These are phyloP conservation scores for Talaromyces sp. DNA, from an alignment of 2,329 filamentous ascomycete species.

Conservation along the genomic window DNA sequence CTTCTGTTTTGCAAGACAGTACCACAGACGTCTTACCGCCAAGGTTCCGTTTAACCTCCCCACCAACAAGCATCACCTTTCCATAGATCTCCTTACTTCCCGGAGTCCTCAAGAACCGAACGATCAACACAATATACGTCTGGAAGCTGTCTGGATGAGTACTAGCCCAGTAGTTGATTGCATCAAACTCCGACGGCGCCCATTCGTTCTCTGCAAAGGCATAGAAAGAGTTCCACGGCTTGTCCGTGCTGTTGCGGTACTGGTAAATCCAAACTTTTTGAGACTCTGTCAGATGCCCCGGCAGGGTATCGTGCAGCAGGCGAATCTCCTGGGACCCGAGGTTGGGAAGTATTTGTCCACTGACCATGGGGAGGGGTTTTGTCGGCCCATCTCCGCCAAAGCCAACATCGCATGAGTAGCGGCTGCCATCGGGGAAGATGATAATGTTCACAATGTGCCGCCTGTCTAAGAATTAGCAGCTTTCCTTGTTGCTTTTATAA, in stretches of 20 bases:
- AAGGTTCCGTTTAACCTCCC: conserved; percentile 36
- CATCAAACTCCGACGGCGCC: conserved; percentile 32
- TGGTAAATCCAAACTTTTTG: conserved; percentile 51
- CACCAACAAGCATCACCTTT: conserved; percentile 24
- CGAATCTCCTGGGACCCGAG: conserved; percentile 53
- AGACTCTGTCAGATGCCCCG: conserved; percentile 33
- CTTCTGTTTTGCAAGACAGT: conserved; percentile 36
- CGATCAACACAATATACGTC: conserved; percentile 26
- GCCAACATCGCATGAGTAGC: conserved; percentile 52
- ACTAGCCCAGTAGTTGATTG: conserved; percentile 33
- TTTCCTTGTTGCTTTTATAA: background rate
- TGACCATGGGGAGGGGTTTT: conserved; percentile 47
- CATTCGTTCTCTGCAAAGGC: conserved; percentile 36
- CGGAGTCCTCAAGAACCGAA: conserved; percentile 31
- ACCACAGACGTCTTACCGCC: conserved; percentile 36
- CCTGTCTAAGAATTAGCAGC: conserved; percentile 19
- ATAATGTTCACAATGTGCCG: conserved; percentile 55
- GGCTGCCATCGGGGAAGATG: conserved; percentile 39
- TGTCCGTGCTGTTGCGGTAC: conserved; percentile 28
- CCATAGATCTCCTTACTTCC: conserved; percentile 22
- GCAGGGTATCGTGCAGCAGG: conserved; percentile 44
- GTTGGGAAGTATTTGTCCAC: conserved; percentile 38
- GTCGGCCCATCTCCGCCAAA: conserved; percentile 59
- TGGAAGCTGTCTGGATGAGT: conserved; percentile 24
- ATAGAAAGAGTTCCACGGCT: conserved; percentile 39